Percentiles rank a stretch among this genome's conserved stretches.
Conservation (phyloP, 2,329 filamentous ascomycete species). For the Fusarium avenaceum region DNA sequence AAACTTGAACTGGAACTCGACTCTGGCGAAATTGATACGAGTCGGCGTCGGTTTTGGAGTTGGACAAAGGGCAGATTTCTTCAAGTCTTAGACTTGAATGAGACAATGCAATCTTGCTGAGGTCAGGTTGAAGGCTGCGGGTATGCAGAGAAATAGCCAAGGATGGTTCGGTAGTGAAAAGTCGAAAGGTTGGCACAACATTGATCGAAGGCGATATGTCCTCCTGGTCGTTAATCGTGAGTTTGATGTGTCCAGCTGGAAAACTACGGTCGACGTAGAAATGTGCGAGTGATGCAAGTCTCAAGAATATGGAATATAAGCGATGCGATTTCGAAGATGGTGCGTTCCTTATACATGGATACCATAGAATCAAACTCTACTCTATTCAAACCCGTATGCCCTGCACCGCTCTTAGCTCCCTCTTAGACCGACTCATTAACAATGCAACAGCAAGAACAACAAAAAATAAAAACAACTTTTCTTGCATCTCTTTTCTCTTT, state of each 20-base stretch:
- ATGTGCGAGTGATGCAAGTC: conserved; percentile 22
- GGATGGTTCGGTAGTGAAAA: conserved; percentile 34
- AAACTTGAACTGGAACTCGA: conserved; percentile 30
- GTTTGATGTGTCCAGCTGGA: background rate
- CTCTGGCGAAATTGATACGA: conserved; percentile 23
- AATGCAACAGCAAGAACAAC: conserved; percentile 18
- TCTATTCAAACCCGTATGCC: conserved; percentile 1
- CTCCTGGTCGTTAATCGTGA: background rate
- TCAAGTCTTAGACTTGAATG: conserved; percentile 37
- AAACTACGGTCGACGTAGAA: conserved; percentile 23
- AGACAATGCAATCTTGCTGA: conserved; percentile 43
- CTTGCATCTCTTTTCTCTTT: conserved; percentile 21
- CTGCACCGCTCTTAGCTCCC: background rate
- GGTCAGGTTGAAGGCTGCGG: conserved; percentile 26
- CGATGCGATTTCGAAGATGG: conserved; percentile 9
- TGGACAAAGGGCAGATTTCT: conserved; percentile 25
- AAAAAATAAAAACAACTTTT: conserved; percentile 39
- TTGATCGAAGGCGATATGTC: conserved; percentile 22
- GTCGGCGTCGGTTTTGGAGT: conserved; percentile 11
- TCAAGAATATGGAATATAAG: conserved; percentile 17
- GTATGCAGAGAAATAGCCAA: conserved; percentile 37
- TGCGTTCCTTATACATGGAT: conserved; percentile 40
- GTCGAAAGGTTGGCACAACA: conserved; percentile 31
- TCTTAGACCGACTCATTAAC: conserved; percentile 34
- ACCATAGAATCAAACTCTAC: conserved; percentile 1